Evolutionary conservation across 305 asterid species (phyloP).

Genomic region (Solanum hybrid): DNA sequence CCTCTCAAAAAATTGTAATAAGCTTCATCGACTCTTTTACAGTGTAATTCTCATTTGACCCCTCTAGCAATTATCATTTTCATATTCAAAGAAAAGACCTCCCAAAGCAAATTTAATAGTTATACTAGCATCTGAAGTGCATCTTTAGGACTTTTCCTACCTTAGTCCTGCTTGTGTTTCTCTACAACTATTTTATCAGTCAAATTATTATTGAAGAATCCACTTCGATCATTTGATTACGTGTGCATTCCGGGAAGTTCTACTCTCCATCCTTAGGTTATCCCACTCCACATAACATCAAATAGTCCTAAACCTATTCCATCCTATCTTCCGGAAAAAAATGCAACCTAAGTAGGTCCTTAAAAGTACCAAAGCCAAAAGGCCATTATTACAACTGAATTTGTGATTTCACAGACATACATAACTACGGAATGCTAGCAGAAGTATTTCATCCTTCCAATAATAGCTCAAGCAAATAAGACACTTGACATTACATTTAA

Average conservation of each 20-base stretch:
- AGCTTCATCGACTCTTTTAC: background rate
- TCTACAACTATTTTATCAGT: background rate
- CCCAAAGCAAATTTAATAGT: background rate
- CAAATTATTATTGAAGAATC: background rate
- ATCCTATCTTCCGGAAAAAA: background rate
- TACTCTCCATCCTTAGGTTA: background rate
- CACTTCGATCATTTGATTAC: background rate
- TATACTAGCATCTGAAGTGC: background rate
- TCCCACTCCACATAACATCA: background rate
- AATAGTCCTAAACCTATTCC: background rate
- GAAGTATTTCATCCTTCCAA: background rate
- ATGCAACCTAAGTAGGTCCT: background rate
- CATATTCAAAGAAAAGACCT: background rate
- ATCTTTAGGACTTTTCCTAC: background rate
- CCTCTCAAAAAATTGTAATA: background rate
- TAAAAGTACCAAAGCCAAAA: background rate
- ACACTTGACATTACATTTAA: background rate
- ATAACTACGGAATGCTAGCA: background rate
- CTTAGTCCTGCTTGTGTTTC: background rate
- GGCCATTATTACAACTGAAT: background rate
- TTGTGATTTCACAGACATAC: background rate
- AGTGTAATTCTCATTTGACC: background rate
- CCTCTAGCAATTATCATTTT: background rate
- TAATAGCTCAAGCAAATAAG: background rate
- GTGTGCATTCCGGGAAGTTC: background rate